Conservation (phyloP, 352 stramenopile genomes). For the Blastocystis sp. region DNA sequence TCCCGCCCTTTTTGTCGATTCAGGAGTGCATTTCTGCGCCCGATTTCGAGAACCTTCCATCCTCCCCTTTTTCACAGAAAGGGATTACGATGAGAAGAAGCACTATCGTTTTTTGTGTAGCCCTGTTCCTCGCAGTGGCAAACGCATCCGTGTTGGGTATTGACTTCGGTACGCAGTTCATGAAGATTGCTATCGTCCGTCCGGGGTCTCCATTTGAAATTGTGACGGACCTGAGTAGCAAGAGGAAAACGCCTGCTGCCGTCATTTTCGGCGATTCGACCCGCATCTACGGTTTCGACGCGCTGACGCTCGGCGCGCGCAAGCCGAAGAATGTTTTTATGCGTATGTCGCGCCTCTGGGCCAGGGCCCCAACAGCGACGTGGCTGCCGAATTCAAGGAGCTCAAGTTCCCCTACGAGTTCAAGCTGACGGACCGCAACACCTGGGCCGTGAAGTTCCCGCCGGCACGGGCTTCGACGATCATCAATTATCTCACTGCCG, state of each 20-base stretch:
- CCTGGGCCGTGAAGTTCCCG: slow-evolving; percentile 67
- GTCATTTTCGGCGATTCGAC: slow-evolving; percentile 84
- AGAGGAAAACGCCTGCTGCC: slow-evolving; percentile 92
- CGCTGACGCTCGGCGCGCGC: slow-evolving; percentile 82
- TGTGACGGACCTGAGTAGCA: slow-evolving; percentile 94
- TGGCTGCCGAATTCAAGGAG: slow-evolving; percentile 75
- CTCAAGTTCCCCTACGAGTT: slow-evolving; percentile 79
- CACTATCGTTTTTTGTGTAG: slow-evolving; percentile 9
- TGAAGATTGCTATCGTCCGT: slow-evolving; percentile 85
- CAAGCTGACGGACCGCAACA: slow-evolving; percentile 61
- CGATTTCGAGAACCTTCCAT: slow-evolving; percentile 67
- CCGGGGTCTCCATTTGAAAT: slow-evolving; percentile 86
- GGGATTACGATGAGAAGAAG: slow-evolving; percentile 22
- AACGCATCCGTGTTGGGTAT: slow-evolving; percentile 74
- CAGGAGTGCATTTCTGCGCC: slow-evolving; percentile 30
- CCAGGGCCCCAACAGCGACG: slow-evolving; percentile 78
- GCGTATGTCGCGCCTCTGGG: slow-evolving; percentile 84
- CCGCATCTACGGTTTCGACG: slow-evolving; percentile 89
- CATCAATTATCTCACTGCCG: slow-evolving; percentile 61
- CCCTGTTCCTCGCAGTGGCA: slow-evolving; percentile 27
- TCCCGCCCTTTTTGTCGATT: too few relatives aligned
- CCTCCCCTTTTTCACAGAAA: not conserved
- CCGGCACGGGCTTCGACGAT: slow-evolving; percentile 48
- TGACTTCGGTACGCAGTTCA: slow-evolving; percentile 90
- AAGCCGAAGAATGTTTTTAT: slow-evolving; percentile 79